A percentile compares a stretch with the other conserved stretches of the same genome.
phyloP scores from a whole-genome alignment of 805 yeast species.

The Suhomyces vadensis region DNA sequence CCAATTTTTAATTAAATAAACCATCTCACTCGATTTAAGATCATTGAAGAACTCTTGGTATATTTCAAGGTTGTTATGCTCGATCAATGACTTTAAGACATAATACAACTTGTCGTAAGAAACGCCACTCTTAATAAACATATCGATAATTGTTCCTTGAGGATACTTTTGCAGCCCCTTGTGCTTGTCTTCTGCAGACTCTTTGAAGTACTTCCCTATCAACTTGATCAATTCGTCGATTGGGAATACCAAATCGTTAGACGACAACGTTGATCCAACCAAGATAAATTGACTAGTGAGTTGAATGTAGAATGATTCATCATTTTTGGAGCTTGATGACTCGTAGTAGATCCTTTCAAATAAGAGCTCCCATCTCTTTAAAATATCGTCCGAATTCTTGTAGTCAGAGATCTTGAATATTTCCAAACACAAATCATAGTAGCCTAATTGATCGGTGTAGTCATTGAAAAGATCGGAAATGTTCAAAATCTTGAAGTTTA shows the following conservation, averaged over 20 bases:
- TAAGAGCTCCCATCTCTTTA: conserved; percentile 75
- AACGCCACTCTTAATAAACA: conserved; percentile 65
- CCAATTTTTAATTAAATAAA: conserved; percentile 66
- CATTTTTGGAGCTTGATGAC: conserved; percentile 21
- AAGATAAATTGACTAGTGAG: conserved; percentile 41
- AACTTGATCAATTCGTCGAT: conserved; percentile 67
- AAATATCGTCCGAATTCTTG: conserved; percentile 79
- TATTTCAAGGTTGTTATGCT: conserved; percentile 55
- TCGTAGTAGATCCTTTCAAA: conserved; percentile 52
- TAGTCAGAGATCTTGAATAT: conserved; percentile 84
- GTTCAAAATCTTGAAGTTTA: conserved; percentile 65
- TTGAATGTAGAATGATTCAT: conserved; percentile 40
- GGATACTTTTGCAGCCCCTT: conserved; percentile 35
- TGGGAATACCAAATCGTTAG: conserved; percentile 80
- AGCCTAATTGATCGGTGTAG: conserved; percentile 84
- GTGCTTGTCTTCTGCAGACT: conserved; percentile 32
- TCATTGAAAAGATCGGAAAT: conserved; percentile 82
- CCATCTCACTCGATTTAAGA: conserved; percentile 54
- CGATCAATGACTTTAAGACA: conserved; percentile 61
- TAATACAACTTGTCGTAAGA: conserved; percentile 65
- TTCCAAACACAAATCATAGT: conserved; percentile 75
- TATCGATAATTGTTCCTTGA: conserved; percentile 58
- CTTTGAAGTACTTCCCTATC: conserved; percentile 54
- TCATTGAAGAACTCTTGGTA: conserved; percentile 45
- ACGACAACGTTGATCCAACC: conserved; percentile 64